These are phyloP conservation scores for Skeletonema tropicum DNA, from an alignment of 108 stramenopile genomes.

Conservation along the genomic window DNA sequence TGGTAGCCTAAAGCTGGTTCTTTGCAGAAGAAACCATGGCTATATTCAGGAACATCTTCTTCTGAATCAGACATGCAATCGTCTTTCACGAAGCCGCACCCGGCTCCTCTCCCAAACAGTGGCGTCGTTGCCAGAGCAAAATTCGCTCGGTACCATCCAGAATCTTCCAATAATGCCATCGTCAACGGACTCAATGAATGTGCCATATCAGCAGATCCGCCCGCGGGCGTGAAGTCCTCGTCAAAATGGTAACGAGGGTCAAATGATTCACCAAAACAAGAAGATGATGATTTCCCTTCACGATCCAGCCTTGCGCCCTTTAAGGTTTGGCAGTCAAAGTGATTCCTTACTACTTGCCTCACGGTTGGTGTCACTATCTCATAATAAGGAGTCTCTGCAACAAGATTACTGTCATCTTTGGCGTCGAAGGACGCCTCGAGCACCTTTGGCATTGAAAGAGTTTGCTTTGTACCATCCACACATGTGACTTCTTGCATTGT, in stretches of 20 bases:
- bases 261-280: slow-evolving; percentile 68
- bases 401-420: background rate
- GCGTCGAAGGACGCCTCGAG: slow-evolving; percentile 31
- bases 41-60: slow-evolving; percentile 39
- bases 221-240: slow-evolving; percentile 29
- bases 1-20: slow-evolving; percentile 14
- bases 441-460: slow-evolving; percentile 37
- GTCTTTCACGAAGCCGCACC: slow-evolving; percentile 50
- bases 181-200: slow-evolving; percentile 48
- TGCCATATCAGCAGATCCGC: slow-evolving; percentile 39
- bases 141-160: slow-evolving; percentile 70
- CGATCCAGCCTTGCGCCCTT: slow-evolving; percentile 44
- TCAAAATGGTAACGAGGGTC: slow-evolving; percentile 49
- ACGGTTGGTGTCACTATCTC: slow-evolving; percentile 56
- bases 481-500: slow-evolving; percentile 37
- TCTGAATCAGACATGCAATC: slow-evolving; percentile 37
- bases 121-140: slow-evolving; percentile 34
- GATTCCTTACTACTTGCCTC: slow-evolving; percentile 47
- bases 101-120: slow-evolving; percentile 50
- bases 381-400: slow-evolving; percentile 3
- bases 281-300: slow-evolving; percentile 18
- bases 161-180: slow-evolving; percentile 52
- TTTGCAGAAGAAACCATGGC: slow-evolving; percentile 48
- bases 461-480: slow-evolving; percentile 36
- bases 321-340: slow-evolving; percentile 51